Base-by-base conservation (phyloP, 768 basidiomycete species). In the Amanita polypyramis region DNA sequence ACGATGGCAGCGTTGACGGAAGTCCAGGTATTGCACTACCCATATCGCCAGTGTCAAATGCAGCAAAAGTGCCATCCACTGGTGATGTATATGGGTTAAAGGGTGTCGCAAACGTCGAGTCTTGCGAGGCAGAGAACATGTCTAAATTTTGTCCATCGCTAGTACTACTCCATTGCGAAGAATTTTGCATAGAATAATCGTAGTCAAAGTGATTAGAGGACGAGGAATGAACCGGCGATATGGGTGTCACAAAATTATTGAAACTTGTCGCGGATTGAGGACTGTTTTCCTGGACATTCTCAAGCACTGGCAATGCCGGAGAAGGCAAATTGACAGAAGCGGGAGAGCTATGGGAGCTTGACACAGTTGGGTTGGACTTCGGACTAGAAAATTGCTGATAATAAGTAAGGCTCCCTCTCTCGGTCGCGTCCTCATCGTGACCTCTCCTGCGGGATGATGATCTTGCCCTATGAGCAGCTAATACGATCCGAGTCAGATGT, bases 391-490 rank as follows among this genome's bases (percentile, higher is more conserved):
- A 80, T 25, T 72, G 70, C 33, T 76, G 76, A 52, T 76, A 75
- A 54, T 70, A 79, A 10, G 64, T 56, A 46, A 65, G 56, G 5
- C 66, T 52, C 20, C 60, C 52, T 30, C 72, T 72, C 40, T 80
- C 74, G 4, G 72, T 59, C 38, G 66, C 65, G 44, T 80, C 79
- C 51, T 87, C 85, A 54, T 85, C 83, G 49, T 70, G 79, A 12
- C 77, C 82, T 32, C 85, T 79, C 61, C 77, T 79, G 41, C 85
- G 80, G 34, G 86, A 88, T 1, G 82, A 74, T 36, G 85, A 89
- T 54, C 85, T 71, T 38, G 85, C 83, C 52, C 85, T 74, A 54
- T 80, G 77, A 23, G 78, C 80, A 67, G 69, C 68, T 71, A 52
- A 10, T 52, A 33, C 49, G 32, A 45, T 60, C 45, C 62, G 51